These are phyloP conservation scores for Penicillium sp. DNA, from an alignment of 2,329 filamentous ascomycete genomes.

Conservation along the genomic window DNA sequence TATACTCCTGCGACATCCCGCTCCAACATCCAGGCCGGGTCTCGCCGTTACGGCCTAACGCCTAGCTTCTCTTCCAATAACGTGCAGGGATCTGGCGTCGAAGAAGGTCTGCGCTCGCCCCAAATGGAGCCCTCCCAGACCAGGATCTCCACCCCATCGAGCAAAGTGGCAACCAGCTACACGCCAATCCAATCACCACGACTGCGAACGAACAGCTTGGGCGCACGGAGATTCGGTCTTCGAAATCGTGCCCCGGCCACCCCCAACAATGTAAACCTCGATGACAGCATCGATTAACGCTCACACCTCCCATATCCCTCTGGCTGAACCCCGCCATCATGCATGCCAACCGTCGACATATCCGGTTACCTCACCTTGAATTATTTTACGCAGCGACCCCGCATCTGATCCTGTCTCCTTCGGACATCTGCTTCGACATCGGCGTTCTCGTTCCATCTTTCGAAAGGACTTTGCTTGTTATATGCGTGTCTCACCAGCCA, in stretches of 20 bases:
- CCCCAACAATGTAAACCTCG: constrained; percentile 22
- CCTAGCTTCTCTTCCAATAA: constrained; percentile 14
- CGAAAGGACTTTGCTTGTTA: neutral
- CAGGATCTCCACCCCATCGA: constrained; percentile 28
- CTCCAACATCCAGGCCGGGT: constrained; percentile 37
- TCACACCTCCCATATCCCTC: neutral
- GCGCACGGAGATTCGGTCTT: constrained; percentile 29
- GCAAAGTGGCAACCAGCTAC: constrained; percentile 31
- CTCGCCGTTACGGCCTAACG: constrained; percentile 32
- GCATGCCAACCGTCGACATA: neutral
- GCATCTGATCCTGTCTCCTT: neutral
- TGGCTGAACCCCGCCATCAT: neutral
- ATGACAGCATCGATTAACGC: constrained; percentile 27
- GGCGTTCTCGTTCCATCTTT: neutral
- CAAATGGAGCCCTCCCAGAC: constrained; percentile 23
- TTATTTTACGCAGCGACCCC: constrained; percentile 4
- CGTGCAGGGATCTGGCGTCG: constrained; percentile 15
- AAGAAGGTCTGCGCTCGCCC: constrained; percentile 16
- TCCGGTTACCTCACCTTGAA: neutral
- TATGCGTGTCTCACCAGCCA: neutral
- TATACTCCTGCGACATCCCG: constrained; percentile 32
- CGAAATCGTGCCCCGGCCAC: constrained; percentile 24
- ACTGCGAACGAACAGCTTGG: constrained; percentile 32
- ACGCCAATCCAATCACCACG: constrained; percentile 33
- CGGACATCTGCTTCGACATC: neutral